Evolutionary conservation across 2,329 filamentous ascomycete species (phyloP).

Genomic region (Fusarium nurragi): DNA sequence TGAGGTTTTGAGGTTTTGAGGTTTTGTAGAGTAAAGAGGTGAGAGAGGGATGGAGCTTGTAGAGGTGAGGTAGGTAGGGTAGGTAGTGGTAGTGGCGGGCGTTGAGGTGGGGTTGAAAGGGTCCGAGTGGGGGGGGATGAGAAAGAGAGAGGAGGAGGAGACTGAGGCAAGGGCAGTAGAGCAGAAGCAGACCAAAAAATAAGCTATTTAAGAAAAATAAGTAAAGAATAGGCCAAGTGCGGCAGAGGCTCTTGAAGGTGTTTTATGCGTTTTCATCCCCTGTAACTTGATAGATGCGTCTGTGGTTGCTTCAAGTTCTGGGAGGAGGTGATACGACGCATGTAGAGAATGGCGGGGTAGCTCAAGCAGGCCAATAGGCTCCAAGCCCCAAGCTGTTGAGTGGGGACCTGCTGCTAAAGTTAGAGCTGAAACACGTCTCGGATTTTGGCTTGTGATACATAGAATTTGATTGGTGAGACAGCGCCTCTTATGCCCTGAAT

Average conservation of each 20-base stretch:
- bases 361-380: slow-evolving; percentile 16
- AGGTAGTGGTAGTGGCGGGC: slow-evolving; percentile 10
- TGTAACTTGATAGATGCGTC: slow-evolving; percentile 12
- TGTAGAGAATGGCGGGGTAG: slow-evolving; percentile 36
- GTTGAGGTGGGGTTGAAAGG: slow-evolving; percentile 35
- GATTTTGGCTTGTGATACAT: slow-evolving; percentile 34
- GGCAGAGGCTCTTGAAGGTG: background rate
- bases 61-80: slow-evolving; percentile 5
- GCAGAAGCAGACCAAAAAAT: slow-evolving; percentile 1
- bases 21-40: background rate
- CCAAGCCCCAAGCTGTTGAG: slow-evolving; percentile 5
- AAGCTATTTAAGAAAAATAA: background rate
- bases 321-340: slow-evolving; percentile 19
- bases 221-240: slow-evolving; percentile 1
- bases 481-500: background rate
- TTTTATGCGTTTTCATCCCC: background rate
- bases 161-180: background rate
- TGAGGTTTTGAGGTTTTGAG: no score
- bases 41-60: slow-evolving; percentile 18
- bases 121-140: slow-evolving; percentile 16
- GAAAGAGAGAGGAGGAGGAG: background rate
- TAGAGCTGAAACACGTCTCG: slow-evolving; percentile 40
- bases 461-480: background rate
- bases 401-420: slow-evolving; percentile 24
- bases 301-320: slow-evolving; percentile 18